Percentiles rank a stretch among this genome's conserved stretches.
These are phyloP conservation scores for Rhodofomes roseus DNA, from an alignment of 1,284 basidiomycete species.

Conservation along the genomic window DNA sequence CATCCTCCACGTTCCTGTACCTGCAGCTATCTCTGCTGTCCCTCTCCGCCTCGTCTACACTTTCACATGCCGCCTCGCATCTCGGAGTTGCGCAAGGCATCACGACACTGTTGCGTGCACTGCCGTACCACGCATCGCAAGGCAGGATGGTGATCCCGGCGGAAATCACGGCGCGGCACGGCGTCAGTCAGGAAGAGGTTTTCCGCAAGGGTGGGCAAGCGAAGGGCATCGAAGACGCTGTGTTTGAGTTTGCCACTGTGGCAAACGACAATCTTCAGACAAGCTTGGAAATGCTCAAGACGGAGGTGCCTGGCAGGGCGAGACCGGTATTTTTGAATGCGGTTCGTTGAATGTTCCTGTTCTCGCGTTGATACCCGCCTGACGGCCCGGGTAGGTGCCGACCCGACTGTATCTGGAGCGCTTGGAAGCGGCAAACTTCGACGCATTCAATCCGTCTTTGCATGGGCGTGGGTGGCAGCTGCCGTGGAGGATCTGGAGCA, in stretches of 20 bases:
- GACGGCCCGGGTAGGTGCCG: slow-evolving; percentile 53
- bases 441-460: slow-evolving; percentile 74
- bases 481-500: slow-evolving; percentile 82
- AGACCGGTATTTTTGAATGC: slow-evolving; percentile 80
- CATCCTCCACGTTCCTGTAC: slow-evolving; percentile 78
- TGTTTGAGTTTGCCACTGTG: slow-evolving; percentile 85
- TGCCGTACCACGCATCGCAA: slow-evolving; percentile 74
- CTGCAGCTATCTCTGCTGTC: slow-evolving; percentile 73
- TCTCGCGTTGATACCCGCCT: neutral
- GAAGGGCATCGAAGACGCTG: slow-evolving; percentile 66
- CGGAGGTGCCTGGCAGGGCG: slow-evolving; percentile 56
- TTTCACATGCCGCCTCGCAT: slow-evolving; percentile 81
- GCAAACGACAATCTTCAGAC: slow-evolving; percentile 91
- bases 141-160: slow-evolving; percentile 80
- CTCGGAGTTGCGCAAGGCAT: slow-evolving; percentile 72
- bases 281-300: slow-evolving; percentile 75
- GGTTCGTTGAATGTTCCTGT: slow-evolving; percentile 36
- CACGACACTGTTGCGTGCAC: slow-evolving; percentile 68
- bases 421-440: slow-evolving; percentile 78
- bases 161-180: slow-evolving; percentile 78
- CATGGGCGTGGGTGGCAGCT: slow-evolving; percentile 81
- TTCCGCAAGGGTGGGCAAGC: slow-evolving; percentile 69
- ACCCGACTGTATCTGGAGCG: slow-evolving; percentile 70
- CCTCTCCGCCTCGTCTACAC: slow-evolving; percentile 53
- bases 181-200: slow-evolving; percentile 85